These are phyloP conservation scores for Elaeis guineensis DNA, from an alignment of 176 grass and related monocot genomes.

Conservation along the genomic window DNA sequence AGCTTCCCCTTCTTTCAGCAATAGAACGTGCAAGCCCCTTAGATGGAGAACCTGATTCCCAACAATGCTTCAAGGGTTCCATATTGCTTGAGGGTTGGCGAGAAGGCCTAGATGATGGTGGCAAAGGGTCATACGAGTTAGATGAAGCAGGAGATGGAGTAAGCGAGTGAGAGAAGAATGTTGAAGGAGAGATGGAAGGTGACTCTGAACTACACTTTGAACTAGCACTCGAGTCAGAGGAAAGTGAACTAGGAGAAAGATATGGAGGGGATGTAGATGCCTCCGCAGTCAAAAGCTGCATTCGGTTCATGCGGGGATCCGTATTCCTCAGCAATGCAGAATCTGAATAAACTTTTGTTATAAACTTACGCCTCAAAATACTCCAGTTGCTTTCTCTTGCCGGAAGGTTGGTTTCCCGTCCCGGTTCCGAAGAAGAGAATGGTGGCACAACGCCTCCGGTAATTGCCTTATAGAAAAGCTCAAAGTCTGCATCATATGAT, in stretches of 20 bases:
- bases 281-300: slow-evolving; percentile 34
- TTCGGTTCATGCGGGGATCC: slow-evolving; percentile 34
- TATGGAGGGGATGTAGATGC: slow-evolving; percentile 69
- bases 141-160: slow-evolving; percentile 47
- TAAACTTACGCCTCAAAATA: slow-evolving; percentile 56
- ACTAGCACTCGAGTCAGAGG: slow-evolving; percentile 66
- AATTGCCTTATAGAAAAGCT: slow-evolving; percentile 72
- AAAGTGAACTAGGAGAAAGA: slow-evolving; percentile 73
- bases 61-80: slow-evolving; percentile 34
- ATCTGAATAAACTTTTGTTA: slow-evolving; percentile 66
- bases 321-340: slow-evolving; percentile 46
- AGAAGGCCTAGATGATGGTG: slow-evolving; percentile 53
- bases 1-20: slow-evolving; percentile 92
- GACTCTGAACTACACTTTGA: slow-evolving; percentile 95
- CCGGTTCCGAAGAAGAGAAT: slow-evolving; percentile 62
- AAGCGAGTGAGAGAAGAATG: slow-evolving; percentile 52
- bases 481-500: slow-evolving; percentile 78
- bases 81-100: slow-evolving; percentile 46
- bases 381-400: slow-evolving; percentile 93
- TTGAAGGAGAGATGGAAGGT: slow-evolving; percentile 81
- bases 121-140: slow-evolving; percentile 43
- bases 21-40: slow-evolving; percentile 43
- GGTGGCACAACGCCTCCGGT: slow-evolving; percentile 78
- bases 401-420: slow-evolving; percentile 72
- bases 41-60: slow-evolving; percentile 34